A percentile compares a stretch with the other conserved stretches of the same genome.
Evolutionary conservation across 345 rosid genomes (phyloP).

Genomic region (Hibiscus mutabilis): DNA sequence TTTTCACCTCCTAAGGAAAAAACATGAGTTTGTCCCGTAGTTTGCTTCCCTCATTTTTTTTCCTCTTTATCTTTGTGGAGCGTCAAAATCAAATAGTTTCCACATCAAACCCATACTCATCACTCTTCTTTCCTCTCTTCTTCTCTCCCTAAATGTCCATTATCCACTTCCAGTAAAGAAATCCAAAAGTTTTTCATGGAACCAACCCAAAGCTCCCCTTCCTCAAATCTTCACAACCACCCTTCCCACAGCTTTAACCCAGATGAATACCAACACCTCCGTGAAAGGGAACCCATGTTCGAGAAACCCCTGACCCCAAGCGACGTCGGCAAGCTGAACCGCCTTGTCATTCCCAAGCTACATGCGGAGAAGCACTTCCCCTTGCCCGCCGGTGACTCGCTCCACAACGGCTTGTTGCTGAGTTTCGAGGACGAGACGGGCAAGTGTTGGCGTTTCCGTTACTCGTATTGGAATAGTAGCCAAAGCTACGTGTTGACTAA

Average conservation of each 20-base stretch:
- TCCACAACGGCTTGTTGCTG: slow-evolving; percentile 43
- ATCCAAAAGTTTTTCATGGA: slow-evolving; percentile 15
- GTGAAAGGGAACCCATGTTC: slow-evolving; percentile 47
- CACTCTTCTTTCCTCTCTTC: not conserved
- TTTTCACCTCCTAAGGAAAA: too few relatives aligned
- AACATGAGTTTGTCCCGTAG: too few relatives aligned
- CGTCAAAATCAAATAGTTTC: slow-evolving; percentile 23
- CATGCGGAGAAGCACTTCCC: slow-evolving; percentile 89
- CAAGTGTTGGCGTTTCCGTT: slow-evolving; percentile 73
- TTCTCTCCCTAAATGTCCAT: slow-evolving; percentile 31
- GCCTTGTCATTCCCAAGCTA: slow-evolving; percentile 82
- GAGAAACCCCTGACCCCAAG: slow-evolving; percentile 84
- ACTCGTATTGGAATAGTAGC: slow-evolving; percentile 87
- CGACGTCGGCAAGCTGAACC: slow-evolving; percentile 87
- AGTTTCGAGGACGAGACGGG: slow-evolving; percentile 86
- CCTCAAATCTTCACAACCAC: slow-evolving; percentile 2
- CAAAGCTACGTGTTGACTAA: slow-evolving; percentile 88
- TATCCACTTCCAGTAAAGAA: slow-evolving; percentile 18
- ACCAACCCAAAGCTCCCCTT: slow-evolving; percentile 7
- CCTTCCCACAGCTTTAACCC: not conserved
- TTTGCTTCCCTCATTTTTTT: too few relatives aligned
- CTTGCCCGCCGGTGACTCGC: slow-evolving; percentile 31
- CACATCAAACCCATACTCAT: slow-evolving; percentile 31
- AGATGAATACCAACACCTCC: slow-evolving; percentile 13
- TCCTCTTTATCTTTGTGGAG: slow-evolving; percentile 7